These are phyloP conservation scores for Breviolum minutum DNA, from an alignment of 73 alveolate species.

Conservation along the genomic window DNA sequence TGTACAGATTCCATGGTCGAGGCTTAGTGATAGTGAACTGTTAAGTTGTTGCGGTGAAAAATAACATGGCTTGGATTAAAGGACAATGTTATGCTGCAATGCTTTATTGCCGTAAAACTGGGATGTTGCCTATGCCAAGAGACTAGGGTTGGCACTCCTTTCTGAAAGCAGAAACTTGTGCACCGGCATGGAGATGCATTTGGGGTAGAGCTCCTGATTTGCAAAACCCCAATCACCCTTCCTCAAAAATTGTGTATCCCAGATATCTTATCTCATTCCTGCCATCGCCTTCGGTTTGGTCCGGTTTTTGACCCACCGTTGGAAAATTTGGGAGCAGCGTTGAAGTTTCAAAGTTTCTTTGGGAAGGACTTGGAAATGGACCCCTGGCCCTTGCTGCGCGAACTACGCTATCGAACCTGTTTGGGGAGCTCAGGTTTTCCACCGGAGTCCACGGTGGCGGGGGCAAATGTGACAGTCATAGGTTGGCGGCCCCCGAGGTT, in stretches of 20 bases:
- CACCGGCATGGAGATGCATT: too few relatives aligned
- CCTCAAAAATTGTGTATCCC: too few relatives aligned
- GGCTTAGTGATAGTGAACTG: background rate
- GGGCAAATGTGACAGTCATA: background rate
- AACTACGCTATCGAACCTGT: constrained; percentile 94
- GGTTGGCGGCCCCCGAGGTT: background rate
- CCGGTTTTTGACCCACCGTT: too few relatives aligned
- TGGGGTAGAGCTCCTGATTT: too few relatives aligned
- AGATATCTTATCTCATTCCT: too few relatives aligned
- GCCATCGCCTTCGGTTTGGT: too few relatives aligned
- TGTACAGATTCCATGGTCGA: constrained; percentile 46
- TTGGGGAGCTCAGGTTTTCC: background rate
- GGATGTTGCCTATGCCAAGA: too few relatives aligned
- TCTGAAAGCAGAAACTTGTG: too few relatives aligned
- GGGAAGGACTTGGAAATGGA: constrained; percentile 64
- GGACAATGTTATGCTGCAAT: background rate
- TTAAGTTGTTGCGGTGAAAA: too few relatives aligned
- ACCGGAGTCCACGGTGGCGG: background rate
- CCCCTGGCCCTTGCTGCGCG: constrained; percentile 93
- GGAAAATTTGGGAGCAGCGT: background rate
- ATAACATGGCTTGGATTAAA: background rate
- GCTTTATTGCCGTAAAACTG: background rate
- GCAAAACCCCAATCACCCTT: too few relatives aligned
- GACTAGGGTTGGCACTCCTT: too few relatives aligned
- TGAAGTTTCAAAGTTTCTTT: background rate